A percentile compares a stretch with the other conserved stretches of the same genome.
Conservation (phyloP, 1,139 yeast species). For the Suhomyces anneliseae region DNA sequence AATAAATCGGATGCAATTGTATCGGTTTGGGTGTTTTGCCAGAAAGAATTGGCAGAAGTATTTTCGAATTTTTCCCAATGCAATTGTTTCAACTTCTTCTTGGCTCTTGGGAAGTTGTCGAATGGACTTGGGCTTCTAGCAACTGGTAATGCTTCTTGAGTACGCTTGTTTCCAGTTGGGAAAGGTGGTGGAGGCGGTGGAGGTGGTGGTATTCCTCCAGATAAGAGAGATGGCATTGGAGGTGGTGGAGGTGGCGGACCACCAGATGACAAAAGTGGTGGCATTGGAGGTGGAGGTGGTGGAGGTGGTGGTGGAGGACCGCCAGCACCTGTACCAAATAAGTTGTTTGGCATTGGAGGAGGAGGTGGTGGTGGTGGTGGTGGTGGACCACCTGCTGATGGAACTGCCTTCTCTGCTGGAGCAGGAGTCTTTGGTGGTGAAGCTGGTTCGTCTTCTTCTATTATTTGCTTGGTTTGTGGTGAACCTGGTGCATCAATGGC, state of each 20-base stretch:
- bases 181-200: constrained; percentile 27
- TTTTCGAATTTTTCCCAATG: constrained; percentile 81
- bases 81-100: constrained; percentile 73
- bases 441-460: constrained; percentile 21
- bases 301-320: constrained; percentile 9
- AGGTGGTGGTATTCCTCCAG: constrained; percentile 21
- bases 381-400: constrained; percentile 20
- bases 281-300: constrained; percentile 14
- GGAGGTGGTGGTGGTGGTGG: constrained; percentile 25
- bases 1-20: constrained; percentile 58
- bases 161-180: constrained; percentile 12
- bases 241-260: constrained; percentile 26
- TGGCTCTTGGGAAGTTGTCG: constrained; percentile 70
- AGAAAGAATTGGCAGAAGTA: constrained; percentile 60
- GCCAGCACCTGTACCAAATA: constrained; percentile 2
- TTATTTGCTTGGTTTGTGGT: constrained; percentile 16
- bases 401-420: constrained; percentile 10
- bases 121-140: constrained; percentile 35
- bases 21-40: constrained; percentile 46
- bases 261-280: constrained; percentile 10
- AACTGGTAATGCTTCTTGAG: constrained; percentile 12
- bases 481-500: constrained; percentile 24
- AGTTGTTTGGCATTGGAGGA: constrained; percentile 14
- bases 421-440: constrained; percentile 25
- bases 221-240: constrained; percentile 9